phyloP scores from a whole-genome alignment of 352 stramenopile genomes.

The Thraustochytrium striatum region DNA sequence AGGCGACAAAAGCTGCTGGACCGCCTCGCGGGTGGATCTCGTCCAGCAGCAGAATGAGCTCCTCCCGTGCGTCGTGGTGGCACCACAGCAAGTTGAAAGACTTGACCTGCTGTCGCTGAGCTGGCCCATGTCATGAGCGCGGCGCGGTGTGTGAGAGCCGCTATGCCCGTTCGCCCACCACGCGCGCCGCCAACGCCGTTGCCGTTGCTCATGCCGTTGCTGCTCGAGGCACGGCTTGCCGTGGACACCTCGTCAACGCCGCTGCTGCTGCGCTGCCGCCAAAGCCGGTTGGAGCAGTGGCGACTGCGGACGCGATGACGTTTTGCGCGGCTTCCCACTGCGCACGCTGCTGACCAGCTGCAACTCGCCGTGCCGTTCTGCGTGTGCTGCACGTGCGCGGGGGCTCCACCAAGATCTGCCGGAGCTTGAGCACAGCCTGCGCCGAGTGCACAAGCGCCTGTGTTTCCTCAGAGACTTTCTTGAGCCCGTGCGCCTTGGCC shows the following conservation, averaged over 20 bases:
- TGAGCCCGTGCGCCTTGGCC: conserved; percentile 15
- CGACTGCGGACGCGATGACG: conserved; percentile 1
- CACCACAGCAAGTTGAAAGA: conserved; percentile 35
- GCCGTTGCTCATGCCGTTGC: neutral
- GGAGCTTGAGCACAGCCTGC: neutral
- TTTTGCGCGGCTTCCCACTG: conserved; percentile 23
- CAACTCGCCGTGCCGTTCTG: neutral
- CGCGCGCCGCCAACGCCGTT: neutral
- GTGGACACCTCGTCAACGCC: neutral
- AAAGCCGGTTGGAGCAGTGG: neutral
- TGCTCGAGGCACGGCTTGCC: neutral
- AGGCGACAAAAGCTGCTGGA: neutral
- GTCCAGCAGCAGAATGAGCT: conserved; percentile 17
- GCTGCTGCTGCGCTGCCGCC: neutral
- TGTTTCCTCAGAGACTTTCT: conserved; percentile 16
- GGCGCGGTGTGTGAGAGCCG: neutral
- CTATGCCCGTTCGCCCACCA: neutral
- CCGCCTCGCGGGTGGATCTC: conserved; percentile 34
- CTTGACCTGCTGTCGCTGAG: neutral
- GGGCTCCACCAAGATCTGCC: conserved; percentile 12
- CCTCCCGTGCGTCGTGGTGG: conserved; percentile 16
- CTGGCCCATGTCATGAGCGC: neutral
- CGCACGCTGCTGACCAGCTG: neutral
- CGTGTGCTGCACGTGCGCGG: neutral
- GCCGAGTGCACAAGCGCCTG: conserved; percentile 22